Conservation (phyloP, 2,329 filamentous ascomycete genomes). For the Paecilomyces niveus region DNA sequence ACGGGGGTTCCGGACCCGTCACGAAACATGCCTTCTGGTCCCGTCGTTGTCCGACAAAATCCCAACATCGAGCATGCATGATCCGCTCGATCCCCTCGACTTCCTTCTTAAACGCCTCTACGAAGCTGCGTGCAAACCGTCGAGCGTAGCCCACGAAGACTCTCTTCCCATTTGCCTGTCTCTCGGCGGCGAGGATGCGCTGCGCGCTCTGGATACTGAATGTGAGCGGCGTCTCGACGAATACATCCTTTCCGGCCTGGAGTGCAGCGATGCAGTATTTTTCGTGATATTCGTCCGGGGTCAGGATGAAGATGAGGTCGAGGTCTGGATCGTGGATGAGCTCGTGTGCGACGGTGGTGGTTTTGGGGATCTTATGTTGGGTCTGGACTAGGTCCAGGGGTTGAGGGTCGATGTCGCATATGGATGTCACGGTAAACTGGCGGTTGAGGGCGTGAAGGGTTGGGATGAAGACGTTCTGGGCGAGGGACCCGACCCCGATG, state of each 20-base stretch:
- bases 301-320: slow-evolving; percentile 51
- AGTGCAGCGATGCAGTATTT: slow-evolving; percentile 47
- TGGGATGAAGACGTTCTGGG: slow-evolving; percentile 49
- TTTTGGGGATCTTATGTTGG: slow-evolving; percentile 15
- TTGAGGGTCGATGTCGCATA: slow-evolving; percentile 41
- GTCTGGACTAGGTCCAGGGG: slow-evolving; percentile 6
- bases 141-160: slow-evolving; percentile 58
- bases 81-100: slow-evolving; percentile 46
- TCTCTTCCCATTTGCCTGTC: slow-evolving; percentile 30
- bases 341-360: slow-evolving; percentile 32
- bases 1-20: slow-evolving; percentile 15
- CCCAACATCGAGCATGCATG: slow-evolving; percentile 46
- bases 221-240: slow-evolving; percentile 55
- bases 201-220: slow-evolving; percentile 42
- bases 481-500: slow-evolving; percentile 36
- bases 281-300: slow-evolving; percentile 50
- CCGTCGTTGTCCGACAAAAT: slow-evolving; percentile 40
- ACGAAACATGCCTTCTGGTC: slow-evolving; percentile 39
- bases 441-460: slow-evolving; percentile 39
- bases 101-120: slow-evolving; percentile 46
- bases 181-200: slow-evolving; percentile 45
- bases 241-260: slow-evolving; percentile 47
- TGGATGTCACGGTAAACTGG: slow-evolving; percentile 40
- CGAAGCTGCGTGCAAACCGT: slow-evolving; percentile 52
- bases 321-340: slow-evolving; percentile 37